These are phyloP conservation scores for Jacaranda copaia DNA, from an alignment of 257 asterid genomes.

Conservation along the genomic window DNA sequence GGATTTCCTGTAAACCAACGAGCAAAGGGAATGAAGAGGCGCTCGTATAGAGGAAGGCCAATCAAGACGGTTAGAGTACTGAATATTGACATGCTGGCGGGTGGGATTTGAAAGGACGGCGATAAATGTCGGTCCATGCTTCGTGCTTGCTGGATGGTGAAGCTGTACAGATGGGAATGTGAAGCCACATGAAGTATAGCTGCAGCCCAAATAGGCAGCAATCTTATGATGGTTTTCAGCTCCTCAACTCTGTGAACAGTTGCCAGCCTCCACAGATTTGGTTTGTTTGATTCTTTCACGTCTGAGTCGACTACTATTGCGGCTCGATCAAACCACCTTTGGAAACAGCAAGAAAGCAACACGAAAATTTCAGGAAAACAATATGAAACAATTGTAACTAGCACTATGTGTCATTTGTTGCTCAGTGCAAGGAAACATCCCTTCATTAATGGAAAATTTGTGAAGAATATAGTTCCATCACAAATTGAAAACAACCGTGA, in stretches of 20 bases:
- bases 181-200: slow-evolving; percentile 65
- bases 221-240: slow-evolving; percentile 65
- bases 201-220: slow-evolving; percentile 80
- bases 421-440: too few relatives aligned
- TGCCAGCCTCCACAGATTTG: slow-evolving; percentile 76
- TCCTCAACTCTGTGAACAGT: slow-evolving; percentile 87
- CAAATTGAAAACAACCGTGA: too few relatives aligned
- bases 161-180: slow-evolving; percentile 62
- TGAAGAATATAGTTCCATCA: too few relatives aligned
- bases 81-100: slow-evolving; percentile 74
- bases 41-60: slow-evolving; percentile 66
- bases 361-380: neutral
- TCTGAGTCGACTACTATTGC: slow-evolving; percentile 60
- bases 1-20: slow-evolving; percentile 60
- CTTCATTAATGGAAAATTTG: too few relatives aligned
- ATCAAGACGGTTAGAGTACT: slow-evolving; percentile 61
- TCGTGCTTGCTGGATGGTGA: slow-evolving; percentile 81
- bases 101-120: slow-evolving; percentile 69
- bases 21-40: slow-evolving; percentile 66
- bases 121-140: slow-evolving; percentile 76
- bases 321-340: slow-evolving; percentile 82
- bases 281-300: slow-evolving; percentile 39
- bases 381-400: too few relatives aligned
- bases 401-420: too few relatives aligned
- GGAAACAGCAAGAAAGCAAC: too few relatives aligned